These are phyloP conservation scores for Talaromyces sp. DNA, from an alignment of 2,329 filamentous ascomycete genomes.

Conservation along the genomic window DNA sequence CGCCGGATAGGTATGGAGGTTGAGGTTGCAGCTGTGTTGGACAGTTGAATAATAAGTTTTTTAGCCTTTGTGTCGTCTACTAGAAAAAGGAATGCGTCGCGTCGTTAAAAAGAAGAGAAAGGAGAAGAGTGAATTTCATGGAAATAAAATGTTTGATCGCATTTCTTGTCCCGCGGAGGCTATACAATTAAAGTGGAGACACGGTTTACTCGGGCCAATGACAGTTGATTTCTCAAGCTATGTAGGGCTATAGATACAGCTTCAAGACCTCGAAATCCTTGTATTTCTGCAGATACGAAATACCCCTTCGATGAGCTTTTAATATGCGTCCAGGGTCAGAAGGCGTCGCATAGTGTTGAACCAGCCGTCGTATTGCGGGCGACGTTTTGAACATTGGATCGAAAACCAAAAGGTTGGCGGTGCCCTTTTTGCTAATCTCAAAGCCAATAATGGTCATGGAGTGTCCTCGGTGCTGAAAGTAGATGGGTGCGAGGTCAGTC, in stretches of 20 bases:
- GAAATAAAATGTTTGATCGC: background rate
- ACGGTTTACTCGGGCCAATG: background rate
- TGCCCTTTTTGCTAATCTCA: conserved; percentile 63
- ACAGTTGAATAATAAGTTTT: background rate
- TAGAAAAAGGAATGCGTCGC: background rate
- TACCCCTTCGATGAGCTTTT: conserved; percentile 68
- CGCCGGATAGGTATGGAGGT: background rate
- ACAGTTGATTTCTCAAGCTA: background rate
- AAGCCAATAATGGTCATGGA: conserved; percentile 87
- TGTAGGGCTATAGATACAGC: conserved; percentile 35
- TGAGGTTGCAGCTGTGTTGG: background rate
- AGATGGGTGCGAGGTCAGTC: conserved; percentile 76
- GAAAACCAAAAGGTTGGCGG: conserved; percentile 72
- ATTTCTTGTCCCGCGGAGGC: background rate
- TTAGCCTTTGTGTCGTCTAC: background rate
- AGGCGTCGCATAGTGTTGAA: conserved; percentile 40
- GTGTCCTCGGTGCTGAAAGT: conserved; percentile 80
- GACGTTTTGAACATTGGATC: conserved; percentile 78
- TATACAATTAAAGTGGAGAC: background rate
- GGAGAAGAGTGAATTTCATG: background rate
- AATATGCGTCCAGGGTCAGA: conserved; percentile 54
- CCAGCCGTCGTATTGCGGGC: conserved; percentile 56
- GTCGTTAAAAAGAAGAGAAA: background rate
- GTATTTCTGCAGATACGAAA: conserved; percentile 64
- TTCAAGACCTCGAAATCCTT: conserved; percentile 74